Evolutionary conservation across 768 basidiomycete species (phyloP).

Genomic region (Bullera alba): DNA sequence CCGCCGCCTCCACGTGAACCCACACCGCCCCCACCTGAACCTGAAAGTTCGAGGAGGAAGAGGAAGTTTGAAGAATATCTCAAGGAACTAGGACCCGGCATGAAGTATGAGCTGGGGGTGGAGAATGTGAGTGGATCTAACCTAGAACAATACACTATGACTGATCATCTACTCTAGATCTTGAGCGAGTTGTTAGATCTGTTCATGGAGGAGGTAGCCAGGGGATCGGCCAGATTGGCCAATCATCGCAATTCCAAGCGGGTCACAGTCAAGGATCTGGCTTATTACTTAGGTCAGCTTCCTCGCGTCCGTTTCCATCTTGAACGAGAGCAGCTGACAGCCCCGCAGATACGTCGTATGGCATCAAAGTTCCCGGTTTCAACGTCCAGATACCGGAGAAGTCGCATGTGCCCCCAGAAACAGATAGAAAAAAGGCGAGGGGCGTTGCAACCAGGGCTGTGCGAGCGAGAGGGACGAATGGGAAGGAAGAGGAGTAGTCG

Average conservation of each 20-base stretch:
- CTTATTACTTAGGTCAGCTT: slow-evolving; percentile 28
- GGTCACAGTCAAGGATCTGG: slow-evolving; percentile 34
- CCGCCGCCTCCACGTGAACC: background rate
- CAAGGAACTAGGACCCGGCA: slow-evolving; percentile 21
- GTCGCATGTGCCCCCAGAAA: background rate
- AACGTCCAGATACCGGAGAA: slow-evolving; percentile 3
- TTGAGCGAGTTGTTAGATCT: slow-evolving; percentile 23
- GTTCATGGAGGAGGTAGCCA: slow-evolving; percentile 19
- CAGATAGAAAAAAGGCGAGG: background rate
- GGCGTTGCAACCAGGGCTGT: slow-evolving; percentile 1
- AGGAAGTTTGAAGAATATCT: slow-evolving; percentile 28
- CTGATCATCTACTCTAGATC: slow-evolving; percentile 13
- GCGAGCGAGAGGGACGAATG: background rate
- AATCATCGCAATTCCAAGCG: slow-evolving; percentile 29
- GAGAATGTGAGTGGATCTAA: slow-evolving; percentile 16
- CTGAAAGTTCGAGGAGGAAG: slow-evolving; percentile 23
- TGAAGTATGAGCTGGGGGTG: slow-evolving; percentile 30
- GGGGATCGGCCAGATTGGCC: slow-evolving; percentile 19
- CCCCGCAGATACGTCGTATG: background rate
- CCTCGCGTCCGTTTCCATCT: background rate
- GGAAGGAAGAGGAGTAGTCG: background rate
- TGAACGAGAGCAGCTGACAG: background rate
- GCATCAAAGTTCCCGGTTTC: slow-evolving; percentile 6
- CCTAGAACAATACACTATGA: background rate
- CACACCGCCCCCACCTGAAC: slow-evolving; percentile 9